Conservation (phyloP, 768 basidiomycete species). For the Amanita inopinata region DNA sequence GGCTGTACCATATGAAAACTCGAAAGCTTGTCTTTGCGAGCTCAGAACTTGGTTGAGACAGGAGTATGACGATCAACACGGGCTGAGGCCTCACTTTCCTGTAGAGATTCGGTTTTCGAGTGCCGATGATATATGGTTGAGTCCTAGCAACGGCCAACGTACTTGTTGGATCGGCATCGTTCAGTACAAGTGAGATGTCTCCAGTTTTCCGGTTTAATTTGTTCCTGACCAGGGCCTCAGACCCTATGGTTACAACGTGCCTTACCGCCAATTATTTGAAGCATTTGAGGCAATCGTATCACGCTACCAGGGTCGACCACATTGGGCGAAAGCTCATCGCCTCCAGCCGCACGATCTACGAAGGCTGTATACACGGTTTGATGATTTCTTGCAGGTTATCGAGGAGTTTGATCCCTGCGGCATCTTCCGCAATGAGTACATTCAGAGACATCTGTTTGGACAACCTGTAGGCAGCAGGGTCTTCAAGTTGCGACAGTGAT, state of each 20-base stretch:
- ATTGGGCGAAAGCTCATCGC: slow-evolving; percentile 92
- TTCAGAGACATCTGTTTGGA: slow-evolving; percentile 80
- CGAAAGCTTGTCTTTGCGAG: slow-evolving; percentile 59
- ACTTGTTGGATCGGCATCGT: slow-evolving; percentile 97
- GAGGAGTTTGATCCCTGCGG: slow-evolving; percentile 63
- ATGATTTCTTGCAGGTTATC: slow-evolving; percentile 63
- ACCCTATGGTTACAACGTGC: slow-evolving; percentile 76
- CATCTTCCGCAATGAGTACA: slow-evolving; percentile 82
- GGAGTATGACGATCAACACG: slow-evolving; percentile 58
- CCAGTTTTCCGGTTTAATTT: background rate
- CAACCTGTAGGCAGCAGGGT: slow-evolving; percentile 31
- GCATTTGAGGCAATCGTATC: slow-evolving; percentile 66
- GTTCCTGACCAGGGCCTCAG: slow-evolving; percentile 27
- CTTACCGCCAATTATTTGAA: slow-evolving; percentile 70
- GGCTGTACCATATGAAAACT: slow-evolving; percentile 70
- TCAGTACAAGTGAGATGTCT: slow-evolving; percentile 76
- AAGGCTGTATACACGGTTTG: slow-evolving; percentile 70
- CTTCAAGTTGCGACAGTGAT: slow-evolving; percentile 26
- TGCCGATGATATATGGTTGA: slow-evolving; percentile 89
- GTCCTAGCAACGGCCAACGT: slow-evolving; percentile 68
- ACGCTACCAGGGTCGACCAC: slow-evolving; percentile 72
- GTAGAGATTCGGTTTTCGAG: slow-evolving; percentile 88
- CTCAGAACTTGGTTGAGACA: slow-evolving; percentile 61
- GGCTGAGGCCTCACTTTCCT: slow-evolving; percentile 83
- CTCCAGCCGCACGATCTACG: slow-evolving; percentile 57